A percentile compares a stretch with the other conserved stretches of the same genome.
These are phyloP conservation scores for Friedmanniomyces simplex DNA, from an alignment of 495 filamentous ascomycete species.

Conservation along the genomic window DNA sequence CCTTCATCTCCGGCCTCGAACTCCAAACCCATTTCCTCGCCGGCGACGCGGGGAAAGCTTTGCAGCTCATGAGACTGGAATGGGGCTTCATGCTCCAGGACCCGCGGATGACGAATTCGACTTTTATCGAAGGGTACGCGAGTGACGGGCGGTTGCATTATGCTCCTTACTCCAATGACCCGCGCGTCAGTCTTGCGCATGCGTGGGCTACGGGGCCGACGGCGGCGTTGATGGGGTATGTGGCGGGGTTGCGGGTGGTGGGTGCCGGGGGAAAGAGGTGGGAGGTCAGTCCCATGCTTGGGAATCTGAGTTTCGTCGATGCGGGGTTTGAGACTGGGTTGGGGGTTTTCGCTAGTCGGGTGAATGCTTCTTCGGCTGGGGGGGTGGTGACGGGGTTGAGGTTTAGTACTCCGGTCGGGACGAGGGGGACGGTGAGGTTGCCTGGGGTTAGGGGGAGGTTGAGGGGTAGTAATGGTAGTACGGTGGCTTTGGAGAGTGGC, in stretches of 20 bases:
- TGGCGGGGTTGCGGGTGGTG: constrained; percentile 44
- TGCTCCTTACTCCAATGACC: constrained; percentile 42
- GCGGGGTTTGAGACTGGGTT: constrained; percentile 47
- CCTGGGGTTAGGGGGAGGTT: constrained; percentile 2
- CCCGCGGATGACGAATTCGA: constrained; percentile 50
- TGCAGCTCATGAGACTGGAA: constrained; percentile 47
- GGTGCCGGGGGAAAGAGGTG: constrained; percentile 41
- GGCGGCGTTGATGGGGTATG: constrained; percentile 40
- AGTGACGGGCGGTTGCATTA: constrained; percentile 48
- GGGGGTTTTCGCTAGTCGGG: constrained; percentile 37
- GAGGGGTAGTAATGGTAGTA: constrained; percentile 1
- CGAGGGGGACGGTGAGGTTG: constrained; percentile 34
- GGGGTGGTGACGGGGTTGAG: constrained; percentile 29
- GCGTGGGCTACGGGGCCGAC: constrained; percentile 54
- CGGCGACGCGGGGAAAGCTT: constrained; percentile 35
- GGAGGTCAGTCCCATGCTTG: constrained; percentile 43
- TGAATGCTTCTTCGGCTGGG: constrained; percentile 28
- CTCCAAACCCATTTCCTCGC: constrained; percentile 47
- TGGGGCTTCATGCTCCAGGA: constrained; percentile 57
- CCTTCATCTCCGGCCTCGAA: constrained; percentile 53
- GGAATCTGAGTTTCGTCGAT: constrained; percentile 40
- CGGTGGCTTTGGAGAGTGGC: not conserved
- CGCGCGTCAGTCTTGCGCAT: constrained; percentile 48
- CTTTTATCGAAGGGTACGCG: constrained; percentile 50
- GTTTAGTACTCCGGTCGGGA: constrained; percentile 37